A percentile compares a stretch with the other conserved stretches of the same genome.
phyloP scores from a whole-genome alignment of 441 rosid genomes.

The Erodium chrysanthum region DNA sequence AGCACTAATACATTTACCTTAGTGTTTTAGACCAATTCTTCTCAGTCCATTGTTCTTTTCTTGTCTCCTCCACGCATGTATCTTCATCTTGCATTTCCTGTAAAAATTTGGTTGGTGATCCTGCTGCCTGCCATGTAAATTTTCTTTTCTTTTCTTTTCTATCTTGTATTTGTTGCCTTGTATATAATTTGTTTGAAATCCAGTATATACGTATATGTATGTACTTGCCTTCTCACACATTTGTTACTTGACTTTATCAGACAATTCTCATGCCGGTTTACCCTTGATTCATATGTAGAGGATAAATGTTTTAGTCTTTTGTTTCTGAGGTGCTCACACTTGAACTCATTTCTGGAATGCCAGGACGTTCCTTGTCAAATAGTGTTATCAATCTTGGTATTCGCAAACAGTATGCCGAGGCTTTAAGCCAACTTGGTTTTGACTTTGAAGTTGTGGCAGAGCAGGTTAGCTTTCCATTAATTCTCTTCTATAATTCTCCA shows the following conservation, averaged over 20 bases:
- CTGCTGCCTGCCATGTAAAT: neutral
- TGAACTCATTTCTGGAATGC: constrained; percentile 12
- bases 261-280: neutral
- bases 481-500: neutral
- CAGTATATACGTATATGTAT: neutral
- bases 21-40: neutral
- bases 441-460: constrained; percentile 47
- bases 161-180: neutral
- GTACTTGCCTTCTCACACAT: neutral
- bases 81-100: neutral
- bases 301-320: neutral
- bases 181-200: neutral
- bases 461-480: constrained; percentile 31
- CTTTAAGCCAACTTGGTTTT: constrained; percentile 44
- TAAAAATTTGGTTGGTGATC: neutral
- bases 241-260: neutral
- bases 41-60: neutral
- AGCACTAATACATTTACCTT: neutral
- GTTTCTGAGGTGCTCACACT: constrained; percentile 8
- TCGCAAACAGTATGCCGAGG: constrained; percentile 37
- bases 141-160: neutral
- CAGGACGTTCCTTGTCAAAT: constrained; percentile 47
- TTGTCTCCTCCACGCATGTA: neutral
- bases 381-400: constrained; percentile 45
- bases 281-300: neutral